These are phyloP conservation scores for Umbelopsis sp. DNA, from an alignment of 192 early-diverging fungal species.

Conservation along the genomic window DNA sequence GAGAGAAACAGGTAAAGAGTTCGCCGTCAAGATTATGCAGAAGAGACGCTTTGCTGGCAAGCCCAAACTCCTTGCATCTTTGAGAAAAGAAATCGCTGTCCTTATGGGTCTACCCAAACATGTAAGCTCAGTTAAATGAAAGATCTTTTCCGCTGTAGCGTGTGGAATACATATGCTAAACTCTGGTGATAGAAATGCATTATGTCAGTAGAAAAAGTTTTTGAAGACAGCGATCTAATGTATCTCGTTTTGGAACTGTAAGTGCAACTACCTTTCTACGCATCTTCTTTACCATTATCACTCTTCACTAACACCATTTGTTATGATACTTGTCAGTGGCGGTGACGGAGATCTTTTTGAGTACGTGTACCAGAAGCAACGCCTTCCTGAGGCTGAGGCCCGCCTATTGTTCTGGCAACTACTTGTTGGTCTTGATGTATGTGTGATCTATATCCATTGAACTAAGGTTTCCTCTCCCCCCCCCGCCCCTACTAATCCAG, in stretches of 20 bases:
- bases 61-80: conserved; percentile 64
- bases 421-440: conserved; percentile 67
- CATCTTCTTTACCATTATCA: too few species aligned
- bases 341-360: conserved; percentile 94
- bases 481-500: too few species aligned
- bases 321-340: conserved; percentile 46
- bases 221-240: conserved; percentile 18
- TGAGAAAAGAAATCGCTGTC: conserved; percentile 67
- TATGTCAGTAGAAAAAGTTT: conserved; percentile 30
- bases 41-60: conserved; percentile 68
- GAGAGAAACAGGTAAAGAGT: conserved; percentile 53
- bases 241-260: conserved; percentile 33
- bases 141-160: too few species aligned
- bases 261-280: background rate
- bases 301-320: too few species aligned
- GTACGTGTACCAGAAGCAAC: conserved; percentile 75
- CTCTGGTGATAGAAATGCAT: conserved; percentile 16
- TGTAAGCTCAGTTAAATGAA: too few species aligned
- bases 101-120: conserved; percentile 63
- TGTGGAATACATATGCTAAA: too few species aligned
- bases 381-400: conserved; percentile 77
- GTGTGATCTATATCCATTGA: background rate
- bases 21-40: conserved; percentile 74
- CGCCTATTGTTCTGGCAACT: conserved; percentile 79
- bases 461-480: conserved; percentile 29